Base-by-base conservation (phyloP, 805 yeast species). In the Yarrowia osloensis region DNA sequence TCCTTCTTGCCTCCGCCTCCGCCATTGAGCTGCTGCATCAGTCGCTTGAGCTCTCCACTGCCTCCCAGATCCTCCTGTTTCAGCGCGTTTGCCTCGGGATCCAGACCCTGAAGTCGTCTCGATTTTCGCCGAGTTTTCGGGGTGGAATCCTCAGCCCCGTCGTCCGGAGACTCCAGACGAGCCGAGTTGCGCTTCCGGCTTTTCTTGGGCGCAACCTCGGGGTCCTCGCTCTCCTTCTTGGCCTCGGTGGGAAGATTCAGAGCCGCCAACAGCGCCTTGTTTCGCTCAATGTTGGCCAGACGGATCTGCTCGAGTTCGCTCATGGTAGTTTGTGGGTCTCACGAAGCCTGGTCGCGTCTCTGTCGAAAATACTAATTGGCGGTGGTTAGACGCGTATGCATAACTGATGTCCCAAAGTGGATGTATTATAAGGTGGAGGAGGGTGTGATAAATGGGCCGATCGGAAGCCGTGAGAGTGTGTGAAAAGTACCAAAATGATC, bases 51-150 rank as follows among this genome's bases (percentile, higher is more conserved):
- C 52, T 70, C 73, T 42, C 67, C 73, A 62, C 33, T 39, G 17
- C 52, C 70, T 6, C 67, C 80, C 65, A 77, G 81, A 21, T 77
- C 68, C 67, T 77, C 80, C 33, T 73, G 73, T 62, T 73, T 75
- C 62, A 79, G 81, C 49, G 77, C 81, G 7, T 83, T 79, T 62
- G 82, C 84, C 68, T 87, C 93, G 66, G 82, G 74, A 68, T 84
- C 81, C 1, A 86, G 82, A 1, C 97, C 97, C 4, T 91, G 90
- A 26, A 93, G 73, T 70, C 98, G 81, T 61, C 91, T 81, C 0
- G 97, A 91, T 69, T 92, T 82, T 74, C 97, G 81, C 0, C 87
- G 80, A 0, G 97, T 96, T 39, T 19, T 39, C 9, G 63, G 63
- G 15, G 63, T 11, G 11, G 44, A 24, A n/a, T 28, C 49, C 1